Conservation (phyloP, 352 stramenopile species). For the Thraustochytrium striatum region DNA sequence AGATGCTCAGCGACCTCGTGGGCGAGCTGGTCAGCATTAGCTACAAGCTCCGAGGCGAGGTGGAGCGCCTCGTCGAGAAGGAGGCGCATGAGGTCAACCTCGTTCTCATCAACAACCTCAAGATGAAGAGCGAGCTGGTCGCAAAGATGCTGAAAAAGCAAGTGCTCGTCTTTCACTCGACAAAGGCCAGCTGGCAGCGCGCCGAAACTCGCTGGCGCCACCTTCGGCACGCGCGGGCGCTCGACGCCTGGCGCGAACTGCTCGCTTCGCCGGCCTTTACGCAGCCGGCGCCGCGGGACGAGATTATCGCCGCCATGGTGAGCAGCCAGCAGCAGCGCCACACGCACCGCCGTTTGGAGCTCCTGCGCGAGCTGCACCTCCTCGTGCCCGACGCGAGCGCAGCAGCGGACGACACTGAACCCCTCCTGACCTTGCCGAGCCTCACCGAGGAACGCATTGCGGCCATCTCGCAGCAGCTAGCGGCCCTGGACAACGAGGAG, state of each 20-base stretch:
- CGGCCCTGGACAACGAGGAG: conserved; percentile 63
- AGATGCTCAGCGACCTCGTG: not conserved
- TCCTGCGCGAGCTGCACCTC: conserved; percentile 59
- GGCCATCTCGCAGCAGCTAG: conserved; percentile 59
- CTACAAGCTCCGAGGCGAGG: conserved; percentile 35
- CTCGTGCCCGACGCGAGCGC: not conserved
- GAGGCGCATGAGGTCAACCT: conserved; percentile 42
- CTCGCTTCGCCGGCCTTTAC: conserved; percentile 67
- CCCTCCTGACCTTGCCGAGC: conserved; percentile 46
- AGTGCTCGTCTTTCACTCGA: conserved; percentile 16
- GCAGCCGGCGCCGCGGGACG: conserved; percentile 64
- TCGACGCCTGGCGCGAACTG: conserved; percentile 62
- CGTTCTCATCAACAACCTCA: conserved; percentile 34
- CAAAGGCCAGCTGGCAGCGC: conserved; percentile 3
- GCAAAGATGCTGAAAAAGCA: conserved; percentile 21
- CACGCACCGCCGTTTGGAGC: conserved; percentile 56
- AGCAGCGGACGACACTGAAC: not conserved
- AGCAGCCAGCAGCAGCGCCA: conserved; percentile 62
- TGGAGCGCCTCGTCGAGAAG: conserved; percentile 14
- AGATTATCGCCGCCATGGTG: conserved; percentile 62
- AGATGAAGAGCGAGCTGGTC: conserved; percentile 34
- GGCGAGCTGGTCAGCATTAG: conserved; percentile 6
- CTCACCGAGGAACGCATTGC: conserved; percentile 60
- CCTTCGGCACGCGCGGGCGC: conserved; percentile 69
- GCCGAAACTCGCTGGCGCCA: conserved; percentile 61